Base-by-base conservation (phyloP, 768 basidiomycete species). In the Suillus subluteus region DNA sequence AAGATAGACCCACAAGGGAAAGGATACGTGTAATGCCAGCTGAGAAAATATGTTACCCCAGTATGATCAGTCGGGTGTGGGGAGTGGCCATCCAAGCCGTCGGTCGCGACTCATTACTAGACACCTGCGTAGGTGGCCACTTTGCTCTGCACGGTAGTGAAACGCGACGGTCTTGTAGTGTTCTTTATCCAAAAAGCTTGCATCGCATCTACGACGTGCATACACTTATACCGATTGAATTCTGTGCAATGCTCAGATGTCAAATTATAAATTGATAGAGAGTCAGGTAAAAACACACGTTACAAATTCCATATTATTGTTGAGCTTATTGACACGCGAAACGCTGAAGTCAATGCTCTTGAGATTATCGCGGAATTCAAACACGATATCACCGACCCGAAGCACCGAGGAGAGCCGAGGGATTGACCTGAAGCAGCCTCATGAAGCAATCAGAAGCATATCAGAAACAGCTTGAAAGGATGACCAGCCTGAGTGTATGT, bases 321-420 rank as follows among this genome's bases (percentile, higher is more conserved):
- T 98, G 77, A 98, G 87, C 80, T 96, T 96, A 77, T 90, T 96
- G 73, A 98, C 94, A 64, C 94, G 92, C 40, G 94, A 30, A 64
- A 97, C 95, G 72, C 94, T 96, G 67, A 99, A 86, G 81, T 99
- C 97, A 72, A 99, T 92, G 62, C 94, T 95, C 85, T 97, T 96
- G 84, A 30, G 18, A 54, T 18, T 11, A 30, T 98, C 97, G 69
- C 96, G 97, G 75, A 99, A 95, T 82, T 99, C 98, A 58, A 99
- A 91, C 68, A 98, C 85, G 65, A 98, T 78, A 62, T 97, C 98
- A 66, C 97, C 98, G 69, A 52, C 23, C 23, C 15, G n/a, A 5
- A 48, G 48, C 12, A 48, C n/a, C 48, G 48, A 23, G 11, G n/a
- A 12, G 12, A 23, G 23, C 48, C 23, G 48, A 50, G 23, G 50